These are phyloP conservation scores for Pichia phayaonensis DNA, from an alignment of 805 yeast genomes.

Conservation along the genomic window DNA sequence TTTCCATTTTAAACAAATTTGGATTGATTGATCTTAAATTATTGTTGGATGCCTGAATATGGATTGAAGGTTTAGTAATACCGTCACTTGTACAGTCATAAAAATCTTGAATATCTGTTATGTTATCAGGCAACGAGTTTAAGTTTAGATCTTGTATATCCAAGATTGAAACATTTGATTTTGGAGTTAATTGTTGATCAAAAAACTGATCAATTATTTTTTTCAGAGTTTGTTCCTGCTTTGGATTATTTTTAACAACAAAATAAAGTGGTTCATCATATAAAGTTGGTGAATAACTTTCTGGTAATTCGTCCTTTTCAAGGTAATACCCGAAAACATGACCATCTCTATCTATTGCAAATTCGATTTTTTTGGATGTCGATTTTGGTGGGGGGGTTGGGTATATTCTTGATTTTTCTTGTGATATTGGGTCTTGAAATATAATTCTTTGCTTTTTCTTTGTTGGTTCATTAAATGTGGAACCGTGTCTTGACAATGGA, in stretches of 20 bases:
- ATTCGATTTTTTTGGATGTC: constrained; percentile 18
- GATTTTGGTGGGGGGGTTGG: background rate
- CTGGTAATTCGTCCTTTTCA: constrained; percentile 24
- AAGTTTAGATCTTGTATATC: constrained; percentile 41
- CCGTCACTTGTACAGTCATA: constrained; percentile 29
- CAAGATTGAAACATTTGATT: constrained; percentile 33
- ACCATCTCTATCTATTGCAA: constrained; percentile 45
- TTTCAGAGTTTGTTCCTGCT: constrained; percentile 33
- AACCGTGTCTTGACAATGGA: constrained; percentile 13
- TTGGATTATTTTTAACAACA: constrained; percentile 19
- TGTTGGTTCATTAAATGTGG: constrained; percentile 16
- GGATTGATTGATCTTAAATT: constrained; percentile 41
- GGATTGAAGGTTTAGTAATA: constrained; percentile 31
- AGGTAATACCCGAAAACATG: constrained; percentile 28
- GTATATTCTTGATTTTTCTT: background rate
- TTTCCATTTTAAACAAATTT: constrained; percentile 41
- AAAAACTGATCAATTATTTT: constrained; percentile 19
- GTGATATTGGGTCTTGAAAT: background rate
- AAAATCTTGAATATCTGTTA: constrained; percentile 51
- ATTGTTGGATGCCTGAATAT: constrained; percentile 46
- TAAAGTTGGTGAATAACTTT: constrained; percentile 23
- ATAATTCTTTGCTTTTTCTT: constrained; percentile 22
- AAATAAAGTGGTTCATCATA: constrained; percentile 30
- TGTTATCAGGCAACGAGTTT: constrained; percentile 46
- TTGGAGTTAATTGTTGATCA: constrained; percentile 2